Evolutionary conservation across 1,284 basidiomycete species (phyloP).

Genomic region (Puccinia hordei): DNA sequence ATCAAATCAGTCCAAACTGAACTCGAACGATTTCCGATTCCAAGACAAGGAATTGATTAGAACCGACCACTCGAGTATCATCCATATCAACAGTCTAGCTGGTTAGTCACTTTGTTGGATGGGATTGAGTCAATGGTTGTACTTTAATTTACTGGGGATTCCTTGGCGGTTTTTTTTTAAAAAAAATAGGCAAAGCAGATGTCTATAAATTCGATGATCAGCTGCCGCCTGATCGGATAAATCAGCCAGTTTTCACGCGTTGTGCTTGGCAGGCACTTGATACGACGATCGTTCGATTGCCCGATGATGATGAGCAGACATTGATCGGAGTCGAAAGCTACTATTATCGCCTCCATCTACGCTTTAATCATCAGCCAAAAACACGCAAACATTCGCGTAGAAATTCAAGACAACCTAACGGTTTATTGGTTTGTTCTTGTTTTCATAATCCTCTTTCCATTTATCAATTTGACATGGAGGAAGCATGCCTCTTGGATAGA

Average conservation of each 20-base stretch:
- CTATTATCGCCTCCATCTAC: conserved; percentile 16
- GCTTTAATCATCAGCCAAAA: neutral
- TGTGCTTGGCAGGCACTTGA: neutral
- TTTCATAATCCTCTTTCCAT: neutral
- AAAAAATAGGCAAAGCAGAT: conserved; percentile 16
- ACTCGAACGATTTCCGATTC: neutral
- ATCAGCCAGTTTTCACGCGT: neutral
- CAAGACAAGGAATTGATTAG: conserved; percentile 29
- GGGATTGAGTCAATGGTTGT: too few relatives aligned
- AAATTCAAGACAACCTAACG: neutral
- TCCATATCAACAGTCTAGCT: conserved; percentile 25
- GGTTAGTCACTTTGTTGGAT: neutral
- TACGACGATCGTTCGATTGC: neutral
- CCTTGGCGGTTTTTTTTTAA: neutral
- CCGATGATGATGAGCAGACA: neutral
- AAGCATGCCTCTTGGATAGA: neutral
- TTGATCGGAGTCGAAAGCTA: neutral
- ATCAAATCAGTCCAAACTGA: neutral
- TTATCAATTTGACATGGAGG: neutral
- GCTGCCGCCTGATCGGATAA: neutral
- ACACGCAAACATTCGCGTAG: neutral
- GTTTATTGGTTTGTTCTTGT: neutral
- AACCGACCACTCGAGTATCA: conserved; percentile 27
- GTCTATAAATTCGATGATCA: conserved; percentile 27
- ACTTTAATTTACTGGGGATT: too few relatives aligned